Evolutionary conservation across 2,329 filamentous ascomycete species (phyloP), one percentile per base, ranked within the genome.

Genomic region (Diaporthe aspalathi): DNA sequence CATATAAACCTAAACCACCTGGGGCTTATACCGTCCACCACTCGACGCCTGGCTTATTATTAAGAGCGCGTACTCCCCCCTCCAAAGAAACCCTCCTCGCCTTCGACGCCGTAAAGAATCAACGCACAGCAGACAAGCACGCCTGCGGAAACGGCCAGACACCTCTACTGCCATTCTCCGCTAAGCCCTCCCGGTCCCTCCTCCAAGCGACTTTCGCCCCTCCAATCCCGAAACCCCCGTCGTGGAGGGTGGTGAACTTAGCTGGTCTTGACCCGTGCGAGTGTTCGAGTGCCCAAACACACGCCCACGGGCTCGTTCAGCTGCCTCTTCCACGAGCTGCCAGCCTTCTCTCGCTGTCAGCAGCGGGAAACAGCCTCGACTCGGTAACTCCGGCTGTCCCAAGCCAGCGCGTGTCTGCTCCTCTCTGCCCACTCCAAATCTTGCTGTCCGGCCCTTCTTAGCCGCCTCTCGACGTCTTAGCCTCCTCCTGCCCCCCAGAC

Each of bases 381-480:
- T 38, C 38, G 47, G 38, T 67, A 35, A 45, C 68, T 54, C 56
- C 57, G 57, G 60, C 27, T 60, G 29, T 50, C 45, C 32, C 40
- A 57, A 35, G 14, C 40, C 52, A 40, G 66, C 47, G 27, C 52
- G 20, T 12, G 14, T 43, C 40, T 66, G 43, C 22, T 29, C 35
- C 35, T 38, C 35, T 70, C 32, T 52, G 29, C 27, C 43, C 57
- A 35, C 57, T 63, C 40, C 40, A 63, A 43, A 60, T 17, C 43
- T 47, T 35, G 60, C 29, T 27, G 20, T 32, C 32, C 35, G 53
- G 56, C 57, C 47, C 47, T 56, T 47, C 49, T 49, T 56, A 35
- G 56, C 38, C 60, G 62, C 53, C 67, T 68, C 69, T 65, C 68
- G 69, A 70, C 69, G 69, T 70, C 57, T 68, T 68, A 68, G 69